Evolutionary conservation across 164 flowering plant species (phyloP).

Genomic region (Nymphaea thermarum): DNA sequence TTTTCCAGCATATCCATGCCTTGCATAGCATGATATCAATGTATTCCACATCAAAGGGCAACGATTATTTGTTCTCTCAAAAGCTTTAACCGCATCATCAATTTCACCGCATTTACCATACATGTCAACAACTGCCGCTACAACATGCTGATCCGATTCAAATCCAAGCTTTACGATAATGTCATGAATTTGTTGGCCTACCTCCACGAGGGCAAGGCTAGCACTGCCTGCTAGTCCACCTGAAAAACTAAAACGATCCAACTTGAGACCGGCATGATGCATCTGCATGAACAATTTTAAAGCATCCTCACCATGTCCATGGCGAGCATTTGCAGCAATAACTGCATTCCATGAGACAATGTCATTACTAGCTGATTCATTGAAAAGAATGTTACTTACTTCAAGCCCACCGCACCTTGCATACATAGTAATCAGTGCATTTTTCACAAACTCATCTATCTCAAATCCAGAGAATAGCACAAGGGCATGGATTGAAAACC

Average conservation of each 20-base stretch:
- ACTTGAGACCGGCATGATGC: slow-evolving; percentile 28
- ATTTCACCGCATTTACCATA: slow-evolving; percentile 75
- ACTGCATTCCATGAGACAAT: slow-evolving; percentile 62
- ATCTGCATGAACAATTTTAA: slow-evolving; percentile 37
- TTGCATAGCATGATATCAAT: slow-evolving; percentile 59
- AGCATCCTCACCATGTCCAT: slow-evolving; percentile 58
- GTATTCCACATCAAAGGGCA: slow-evolving; percentile 55
- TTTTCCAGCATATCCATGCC: slow-evolving; percentile 53
- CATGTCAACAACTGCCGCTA: slow-evolving; percentile 69
- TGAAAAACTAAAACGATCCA: slow-evolving; percentile 75
- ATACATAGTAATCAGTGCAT: slow-evolving; percentile 74
- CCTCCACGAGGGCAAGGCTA: slow-evolving; percentile 47
- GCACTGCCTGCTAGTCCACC: slow-evolving; percentile 54
- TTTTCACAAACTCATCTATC: slow-evolving; percentile 46
- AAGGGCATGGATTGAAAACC: slow-evolving; percentile 61
- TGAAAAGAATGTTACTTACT: slow-evolving; percentile 41
- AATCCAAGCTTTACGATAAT: slow-evolving; percentile 50
- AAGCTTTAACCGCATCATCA: slow-evolving; percentile 38
- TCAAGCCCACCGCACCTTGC: slow-evolving; percentile 60
- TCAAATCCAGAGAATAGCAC: slow-evolving; percentile 38
- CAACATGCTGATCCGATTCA: slow-evolving; percentile 34
- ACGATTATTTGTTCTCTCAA: slow-evolving; percentile 27
- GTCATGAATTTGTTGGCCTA: slow-evolving; percentile 60
- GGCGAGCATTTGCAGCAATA: slow-evolving; percentile 62
- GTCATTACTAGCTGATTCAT: slow-evolving; percentile 21